Percentiles rank a stretch among this genome's conserved stretches.
Evolutionary conservation across 192 early-diverging fungal genomes (phyloP).

Genomic region (Bifiguratus adelaidae): DNA sequence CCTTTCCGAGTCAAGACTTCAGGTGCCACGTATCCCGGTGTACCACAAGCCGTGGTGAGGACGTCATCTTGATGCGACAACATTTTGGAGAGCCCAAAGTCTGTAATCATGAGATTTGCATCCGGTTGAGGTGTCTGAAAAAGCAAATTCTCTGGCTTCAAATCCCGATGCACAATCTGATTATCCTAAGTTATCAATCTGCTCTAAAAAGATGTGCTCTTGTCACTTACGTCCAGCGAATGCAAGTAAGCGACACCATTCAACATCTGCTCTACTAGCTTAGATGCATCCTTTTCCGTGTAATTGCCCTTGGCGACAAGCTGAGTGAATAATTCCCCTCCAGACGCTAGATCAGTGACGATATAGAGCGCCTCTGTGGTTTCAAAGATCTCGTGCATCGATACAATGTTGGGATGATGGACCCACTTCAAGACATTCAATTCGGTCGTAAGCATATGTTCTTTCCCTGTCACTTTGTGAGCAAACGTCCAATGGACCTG

Average conservation of each 20-base stretch:
- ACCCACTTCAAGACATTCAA: slow-evolving; percentile 71
- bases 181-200: not conserved
- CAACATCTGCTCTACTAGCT: slow-evolving; percentile 56
- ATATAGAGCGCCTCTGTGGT: slow-evolving; percentile 54
- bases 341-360: slow-evolving; percentile 55
- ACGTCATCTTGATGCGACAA: slow-evolving; percentile 40
- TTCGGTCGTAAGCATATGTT: slow-evolving; percentile 43
- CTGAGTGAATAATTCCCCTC: slow-evolving; percentile 76
- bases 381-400: slow-evolving; percentile 56
- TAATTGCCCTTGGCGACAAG: slow-evolving; percentile 59
- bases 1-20: slow-evolving; percentile 53
- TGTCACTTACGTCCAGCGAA: slow-evolving; percentile 34
- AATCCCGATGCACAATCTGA: slow-evolving; percentile 66
- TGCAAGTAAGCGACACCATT: slow-evolving; percentile 78
- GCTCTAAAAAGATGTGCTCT: not conserved
- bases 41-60: slow-evolving; percentile 55
- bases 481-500: too few species aligned
- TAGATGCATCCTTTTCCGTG: slow-evolving; percentile 61
- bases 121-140: slow-evolving; percentile 32
- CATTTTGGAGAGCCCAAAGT: slow-evolving; percentile 68
- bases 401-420: slow-evolving; percentile 74
- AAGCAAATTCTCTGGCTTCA: slow-evolving; percentile 72
- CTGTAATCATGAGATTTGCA: slow-evolving; percentile 49
- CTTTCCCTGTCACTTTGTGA: slow-evolving; percentile 24
- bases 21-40: slow-evolving; percentile 52